A percentile compares a stretch with the other conserved stretches of the same genome.
These are phyloP conservation scores for Jaenimonas drosophilae DNA, from an alignment of 208 protist species.

Conservation along the genomic window DNA sequence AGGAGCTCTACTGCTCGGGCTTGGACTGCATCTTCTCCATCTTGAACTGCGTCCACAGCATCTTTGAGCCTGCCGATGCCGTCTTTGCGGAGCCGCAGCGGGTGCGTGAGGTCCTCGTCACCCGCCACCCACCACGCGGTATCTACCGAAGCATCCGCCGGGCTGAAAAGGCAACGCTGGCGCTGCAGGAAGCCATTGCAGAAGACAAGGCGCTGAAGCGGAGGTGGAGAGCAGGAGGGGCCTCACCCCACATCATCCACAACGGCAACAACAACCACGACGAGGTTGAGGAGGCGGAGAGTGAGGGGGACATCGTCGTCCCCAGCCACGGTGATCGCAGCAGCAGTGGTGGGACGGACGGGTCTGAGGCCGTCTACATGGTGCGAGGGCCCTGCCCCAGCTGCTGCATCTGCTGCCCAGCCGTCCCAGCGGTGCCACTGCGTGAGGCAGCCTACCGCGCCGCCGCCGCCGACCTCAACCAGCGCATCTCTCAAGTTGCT, in stretches of 20 bases:
- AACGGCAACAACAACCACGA: background rate
- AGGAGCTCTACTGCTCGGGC: constrained; percentile 28
- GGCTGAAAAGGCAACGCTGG: constrained; percentile 46
- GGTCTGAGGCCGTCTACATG: too few relatives aligned
- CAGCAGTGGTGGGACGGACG: too few relatives aligned
- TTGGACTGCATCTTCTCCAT: constrained; percentile 58
- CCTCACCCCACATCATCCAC: background rate
- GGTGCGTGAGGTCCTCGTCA: constrained; percentile 56
- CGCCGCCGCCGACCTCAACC: constrained; percentile 27
- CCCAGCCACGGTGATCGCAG: too few relatives aligned
- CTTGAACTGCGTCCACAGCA: constrained; percentile 28
- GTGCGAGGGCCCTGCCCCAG: constrained; percentile 10
- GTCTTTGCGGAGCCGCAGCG: constrained; percentile 36
- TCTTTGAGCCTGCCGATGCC: constrained; percentile 26
- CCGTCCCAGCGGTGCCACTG: constrained; percentile 42
- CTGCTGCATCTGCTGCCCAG: constrained; percentile 30
- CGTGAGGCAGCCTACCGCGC: constrained; percentile 25
- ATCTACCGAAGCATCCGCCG: constrained; percentile 43
- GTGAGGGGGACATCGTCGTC: background rate
- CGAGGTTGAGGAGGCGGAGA: background rate
- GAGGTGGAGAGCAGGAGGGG: background rate
- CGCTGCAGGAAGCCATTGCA: constrained; percentile 63
- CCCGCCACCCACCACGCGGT: constrained; percentile 32
- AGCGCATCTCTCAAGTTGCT: constrained; percentile 24
- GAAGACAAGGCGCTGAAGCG: constrained; percentile 38